Conservation (phyloP, 2,329 filamentous ascomycete species). For the Iodosphaeria phyllophila region DNA sequence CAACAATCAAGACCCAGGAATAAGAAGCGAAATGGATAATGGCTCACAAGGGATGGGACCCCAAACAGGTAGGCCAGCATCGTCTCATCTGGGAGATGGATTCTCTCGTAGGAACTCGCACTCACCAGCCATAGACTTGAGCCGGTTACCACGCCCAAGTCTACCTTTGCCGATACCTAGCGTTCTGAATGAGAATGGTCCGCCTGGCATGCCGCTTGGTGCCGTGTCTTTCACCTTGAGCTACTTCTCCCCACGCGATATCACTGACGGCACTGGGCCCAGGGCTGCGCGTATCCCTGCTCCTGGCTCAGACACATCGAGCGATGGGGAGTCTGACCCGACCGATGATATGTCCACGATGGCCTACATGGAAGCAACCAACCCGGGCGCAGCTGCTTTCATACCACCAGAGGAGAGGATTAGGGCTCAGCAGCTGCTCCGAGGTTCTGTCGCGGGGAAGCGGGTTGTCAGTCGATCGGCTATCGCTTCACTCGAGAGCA, state of each 20-base stretch:
- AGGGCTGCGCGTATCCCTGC: not conserved
- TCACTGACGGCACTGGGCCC: not conserved
- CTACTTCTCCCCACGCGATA: too few relatives aligned
- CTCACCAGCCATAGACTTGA: not conserved
- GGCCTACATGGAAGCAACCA: constrained; percentile 4
- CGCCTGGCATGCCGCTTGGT: constrained; percentile 1
- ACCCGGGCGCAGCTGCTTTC: constrained; percentile 1
- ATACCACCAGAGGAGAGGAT: constrained; percentile 15
- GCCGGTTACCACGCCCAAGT: not conserved
- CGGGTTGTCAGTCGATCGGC: constrained; percentile 28
- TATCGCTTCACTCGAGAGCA: constrained; percentile 24
- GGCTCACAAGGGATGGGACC: too few relatives aligned
- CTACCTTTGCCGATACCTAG: not conserved
- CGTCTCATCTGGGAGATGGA: too few relatives aligned
- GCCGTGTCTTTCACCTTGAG: constrained; percentile 1
- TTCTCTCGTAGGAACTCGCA: too few relatives aligned
- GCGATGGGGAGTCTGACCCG: constrained; percentile 5
- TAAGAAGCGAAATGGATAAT: too few relatives aligned
- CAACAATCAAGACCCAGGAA: too few relatives aligned
- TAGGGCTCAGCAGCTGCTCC: constrained; percentile 24
- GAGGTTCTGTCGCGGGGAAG: constrained; percentile 23
- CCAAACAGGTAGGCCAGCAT: too few relatives aligned
- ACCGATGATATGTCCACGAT: constrained; percentile 2
- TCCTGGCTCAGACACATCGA: constrained; percentile 3
- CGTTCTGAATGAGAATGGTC: not conserved